Evolutionary conservation across 2,329 filamentous ascomycete genomes (phyloP), one percentile per base, ranked within the genome.

Genomic region (Zasmidium cellare): DNA sequence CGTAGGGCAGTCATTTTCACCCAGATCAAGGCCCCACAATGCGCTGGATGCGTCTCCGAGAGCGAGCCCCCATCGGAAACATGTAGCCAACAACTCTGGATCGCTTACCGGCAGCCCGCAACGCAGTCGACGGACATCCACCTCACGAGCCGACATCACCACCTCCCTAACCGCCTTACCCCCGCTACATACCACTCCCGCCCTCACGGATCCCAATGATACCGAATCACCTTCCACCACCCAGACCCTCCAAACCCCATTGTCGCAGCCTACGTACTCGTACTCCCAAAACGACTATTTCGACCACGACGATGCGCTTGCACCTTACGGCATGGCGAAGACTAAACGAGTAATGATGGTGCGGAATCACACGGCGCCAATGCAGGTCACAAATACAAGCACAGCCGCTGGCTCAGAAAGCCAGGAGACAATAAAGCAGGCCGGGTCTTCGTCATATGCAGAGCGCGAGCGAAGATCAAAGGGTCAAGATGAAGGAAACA

Each of bases 31-130:
- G 64, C 63, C 68, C 60, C 66, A 69, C 51, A 69, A 69, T 31
- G 53, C 63, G 23, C 63, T 69, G 55, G 67, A 67, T 51, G 67
- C 66, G 61, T 77, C 75, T 54, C 75, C 75, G 25, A 63, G 68
- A 31, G 68, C 75, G 57, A 78, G 74, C 56, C 73, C 74, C 52
- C 70, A 69, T 28, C 68, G 71, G 51, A 67, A 66, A 59, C 46
- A 66, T 41, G 58, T 62, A 54, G 55, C 57, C 3, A 47, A 57
- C 16, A 49, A 56, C 6, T 55, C 55, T n/a, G 18, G 41, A 25
- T 56, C 61, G 23, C 57, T 61, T 11, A 49, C 53, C 16, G 53
- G 52, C 38, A 72, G 59, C 28, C 70, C 72, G 41, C 62, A 66
- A 24, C 51, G 57, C 35, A 69, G 35, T 50, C 66, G 57, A 60